phyloP scores from a whole-genome alignment of 2,329 filamentous ascomycete genomes.

The Rhynchosporium graminicola region DNA sequence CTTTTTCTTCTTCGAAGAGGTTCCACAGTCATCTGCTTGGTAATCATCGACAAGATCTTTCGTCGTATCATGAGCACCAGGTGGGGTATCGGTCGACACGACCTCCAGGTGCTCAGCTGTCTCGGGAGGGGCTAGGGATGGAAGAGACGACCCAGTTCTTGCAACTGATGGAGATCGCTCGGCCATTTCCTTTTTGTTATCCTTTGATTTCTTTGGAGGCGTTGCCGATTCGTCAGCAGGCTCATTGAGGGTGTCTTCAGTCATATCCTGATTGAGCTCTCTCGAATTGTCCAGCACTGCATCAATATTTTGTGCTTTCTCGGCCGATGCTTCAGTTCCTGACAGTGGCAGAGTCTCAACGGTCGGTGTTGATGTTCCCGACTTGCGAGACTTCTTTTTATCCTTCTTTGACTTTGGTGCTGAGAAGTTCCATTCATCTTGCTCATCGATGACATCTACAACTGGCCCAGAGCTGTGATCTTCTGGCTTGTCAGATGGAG shows the following conservation, averaged over 20 bases:
- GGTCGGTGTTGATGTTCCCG: not conserved
- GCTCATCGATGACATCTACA: not conserved
- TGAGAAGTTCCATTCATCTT: constrained; percentile 20
- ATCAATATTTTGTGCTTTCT: not conserved
- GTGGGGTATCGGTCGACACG: not conserved
- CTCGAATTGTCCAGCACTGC: not conserved
- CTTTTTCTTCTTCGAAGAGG: constrained; percentile 24
- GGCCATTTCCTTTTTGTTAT: constrained; percentile 26
- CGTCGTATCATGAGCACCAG: not conserved
- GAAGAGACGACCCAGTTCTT: not conserved
- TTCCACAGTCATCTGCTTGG: constrained; percentile 16
- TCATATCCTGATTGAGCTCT: not conserved
- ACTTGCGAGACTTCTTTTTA: constrained; percentile 11
- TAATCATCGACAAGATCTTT: not conserved
- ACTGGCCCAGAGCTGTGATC: too few relatives aligned
- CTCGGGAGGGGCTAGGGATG: not conserved
- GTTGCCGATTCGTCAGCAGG: constrained; percentile 6
- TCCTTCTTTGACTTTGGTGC: constrained; percentile 24
- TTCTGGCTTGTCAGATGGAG: not conserved
- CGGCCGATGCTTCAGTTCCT: not conserved
- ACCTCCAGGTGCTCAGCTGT: not conserved
- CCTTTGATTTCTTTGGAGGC: constrained; percentile 25
- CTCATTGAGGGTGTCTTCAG: not conserved
- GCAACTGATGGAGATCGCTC: constrained; percentile 24
- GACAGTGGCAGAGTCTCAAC: not conserved